Conservation (phyloP, 768 basidiomycete genomes). For the Tricholoma flavovirens region DNA sequence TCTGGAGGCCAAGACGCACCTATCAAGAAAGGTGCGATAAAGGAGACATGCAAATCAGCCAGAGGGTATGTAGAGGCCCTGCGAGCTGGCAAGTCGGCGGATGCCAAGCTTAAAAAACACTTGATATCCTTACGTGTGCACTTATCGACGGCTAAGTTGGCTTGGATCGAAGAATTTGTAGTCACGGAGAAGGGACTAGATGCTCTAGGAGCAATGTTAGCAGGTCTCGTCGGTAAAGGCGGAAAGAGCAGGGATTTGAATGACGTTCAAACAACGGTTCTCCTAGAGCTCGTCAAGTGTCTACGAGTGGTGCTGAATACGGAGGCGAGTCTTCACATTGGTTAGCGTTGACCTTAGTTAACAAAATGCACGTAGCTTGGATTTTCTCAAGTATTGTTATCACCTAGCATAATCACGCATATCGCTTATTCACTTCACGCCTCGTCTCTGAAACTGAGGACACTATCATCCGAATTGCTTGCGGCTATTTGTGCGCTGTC, state of each 20-base stretch:
- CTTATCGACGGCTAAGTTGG: constrained; percentile 73
- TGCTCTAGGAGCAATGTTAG: constrained; percentile 51
- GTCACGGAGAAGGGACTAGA: constrained; percentile 59
- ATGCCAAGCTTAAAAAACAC: constrained; percentile 65
- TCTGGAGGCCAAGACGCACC: constrained; percentile 47
- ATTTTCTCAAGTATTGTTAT: constrained; percentile 59
- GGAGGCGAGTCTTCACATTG: constrained; percentile 45
- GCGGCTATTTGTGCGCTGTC: constrained; percentile 81
- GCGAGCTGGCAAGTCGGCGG: constrained; percentile 44
- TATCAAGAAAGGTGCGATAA: constrained; percentile 22
- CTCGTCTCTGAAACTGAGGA: constrained; percentile 62
- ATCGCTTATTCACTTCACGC: constrained; percentile 67
- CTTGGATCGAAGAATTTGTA: constrained; percentile 80
- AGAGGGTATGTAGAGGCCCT: constrained; percentile 62
- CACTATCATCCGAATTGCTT: constrained; percentile 69
- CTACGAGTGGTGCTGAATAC: constrained; percentile 81
- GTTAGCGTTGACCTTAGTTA: neutral
- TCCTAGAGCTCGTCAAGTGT: constrained; percentile 75
- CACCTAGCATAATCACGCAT: constrained; percentile 62
- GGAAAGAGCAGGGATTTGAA: constrained; percentile 54
- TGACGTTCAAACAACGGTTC: constrained; percentile 61
- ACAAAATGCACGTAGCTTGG: constrained; percentile 48
- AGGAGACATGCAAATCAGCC: constrained; percentile 42
- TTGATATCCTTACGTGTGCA: constrained; percentile 81
- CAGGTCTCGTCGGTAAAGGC: constrained; percentile 57